Percentiles rank a stretch among this genome's conserved stretches.
Conservation (phyloP, 1,139 yeast genomes). For the Torulaspora pretoriensis region DNA sequence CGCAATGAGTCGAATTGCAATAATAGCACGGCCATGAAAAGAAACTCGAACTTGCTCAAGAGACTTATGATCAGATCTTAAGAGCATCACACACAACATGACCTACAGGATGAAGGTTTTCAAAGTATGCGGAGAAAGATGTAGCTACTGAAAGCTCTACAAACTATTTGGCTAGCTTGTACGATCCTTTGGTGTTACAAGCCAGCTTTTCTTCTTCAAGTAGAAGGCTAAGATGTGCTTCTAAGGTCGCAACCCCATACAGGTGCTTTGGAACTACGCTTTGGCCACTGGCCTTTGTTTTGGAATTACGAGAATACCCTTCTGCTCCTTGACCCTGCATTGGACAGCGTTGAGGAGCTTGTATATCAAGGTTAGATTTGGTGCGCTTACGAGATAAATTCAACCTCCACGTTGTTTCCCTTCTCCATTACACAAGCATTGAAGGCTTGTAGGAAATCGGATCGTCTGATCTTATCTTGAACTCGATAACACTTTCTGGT, state of each 20-base stretch:
- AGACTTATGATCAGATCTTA: no score
- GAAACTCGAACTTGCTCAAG: no score
- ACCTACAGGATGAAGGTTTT: no score
- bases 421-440: slow-evolving; percentile 53
- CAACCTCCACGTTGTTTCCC: slow-evolving; percentile 51
- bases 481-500: slow-evolving; percentile 39
- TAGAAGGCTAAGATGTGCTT: slow-evolving; percentile 39
- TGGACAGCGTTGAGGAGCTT: slow-evolving; percentile 42
- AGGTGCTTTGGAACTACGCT: no score
- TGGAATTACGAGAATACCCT: background rate
- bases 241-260: no score
- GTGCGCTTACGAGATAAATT: slow-evolving; percentile 50
- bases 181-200: slow-evolving; percentile 15
- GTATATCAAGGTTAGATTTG: slow-evolving; percentile 42
- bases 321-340: slow-evolving; percentile 6
- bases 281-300: background rate
- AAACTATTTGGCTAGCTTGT: slow-evolving; percentile 14
- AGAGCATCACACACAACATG: no score
- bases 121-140: no score
- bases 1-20: no score
- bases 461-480: slow-evolving; percentile 48
- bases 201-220: slow-evolving; percentile 44
- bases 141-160: no score
- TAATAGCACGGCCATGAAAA: no score
- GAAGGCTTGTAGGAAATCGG: slow-evolving; percentile 54